Percentiles rank a stretch among this genome's conserved stretches.
phyloP scores from a whole-genome alignment of 129 eudicot species.

The Logfia minima region DNA sequence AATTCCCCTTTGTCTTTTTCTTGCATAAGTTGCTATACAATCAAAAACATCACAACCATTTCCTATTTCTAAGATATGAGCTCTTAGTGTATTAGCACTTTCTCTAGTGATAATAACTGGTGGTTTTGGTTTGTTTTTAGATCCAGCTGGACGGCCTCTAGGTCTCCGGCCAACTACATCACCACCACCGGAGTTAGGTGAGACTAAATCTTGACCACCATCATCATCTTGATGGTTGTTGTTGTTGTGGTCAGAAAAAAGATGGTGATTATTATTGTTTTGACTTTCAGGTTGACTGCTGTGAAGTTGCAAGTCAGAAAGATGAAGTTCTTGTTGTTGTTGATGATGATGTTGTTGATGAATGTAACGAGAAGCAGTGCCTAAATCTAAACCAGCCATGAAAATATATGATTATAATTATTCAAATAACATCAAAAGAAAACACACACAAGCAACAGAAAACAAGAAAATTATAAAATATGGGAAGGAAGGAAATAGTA shows the following conservation, averaged over 20 bases:
- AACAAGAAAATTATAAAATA: conserved; percentile 48
- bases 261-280: conserved; percentile 35
- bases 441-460: conserved; percentile 49
- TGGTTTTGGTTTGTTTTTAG: conserved; percentile 49
- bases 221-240: conserved; percentile 25
- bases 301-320: conserved; percentile 46
- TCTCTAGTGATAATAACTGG: conserved; percentile 48
- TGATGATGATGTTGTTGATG: conserved; percentile 24
- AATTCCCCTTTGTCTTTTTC: conserved; percentile 44
- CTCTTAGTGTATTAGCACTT: conserved; percentile 46
- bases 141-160: conserved; percentile 49
- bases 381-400: conserved; percentile 51
- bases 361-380: conserved; percentile 46
- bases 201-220: conserved; percentile 20
- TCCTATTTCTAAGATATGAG: conserved; percentile 42
- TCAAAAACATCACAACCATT: conserved; percentile 47
- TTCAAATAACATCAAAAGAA: conserved; percentile 36
- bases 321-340: conserved; percentile 33
- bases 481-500: conserved; percentile 24
- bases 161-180: conserved; percentile 39
- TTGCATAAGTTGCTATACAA: conserved; percentile 39
- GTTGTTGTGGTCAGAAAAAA: conserved; percentile 30
- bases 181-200: conserved; percentile 34
- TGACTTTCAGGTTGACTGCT: conserved; percentile 28
- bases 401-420: background rate